These are phyloP conservation scores for Meyerozyma guilliermondii DNA, from an alignment of 1,139 yeast genomes.

Conservation along the genomic window DNA sequence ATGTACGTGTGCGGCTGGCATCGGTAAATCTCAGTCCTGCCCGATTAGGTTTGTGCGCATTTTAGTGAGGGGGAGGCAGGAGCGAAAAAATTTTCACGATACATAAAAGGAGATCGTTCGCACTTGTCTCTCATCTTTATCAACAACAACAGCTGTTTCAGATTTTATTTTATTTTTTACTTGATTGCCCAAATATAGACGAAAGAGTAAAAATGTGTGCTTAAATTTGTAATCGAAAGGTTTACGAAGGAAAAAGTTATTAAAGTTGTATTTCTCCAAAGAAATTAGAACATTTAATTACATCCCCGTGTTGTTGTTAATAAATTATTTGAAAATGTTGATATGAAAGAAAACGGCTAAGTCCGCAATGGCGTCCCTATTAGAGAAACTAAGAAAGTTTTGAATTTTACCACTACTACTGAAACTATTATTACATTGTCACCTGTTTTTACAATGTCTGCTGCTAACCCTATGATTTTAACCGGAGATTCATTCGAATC, in stretches of 20 bases:
- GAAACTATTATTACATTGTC: background rate
- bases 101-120: conserved; percentile 2
- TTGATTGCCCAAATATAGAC: background rate
- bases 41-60: background rate
- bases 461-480: conserved; percentile 22
- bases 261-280: conserved; percentile 1
- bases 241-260: conserved; percentile 2
- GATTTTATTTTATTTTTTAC: conserved; percentile 1
- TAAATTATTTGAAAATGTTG: background rate
- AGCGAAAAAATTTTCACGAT: background rate
- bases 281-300: conserved; percentile 1
- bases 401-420: background rate
- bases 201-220: conserved; percentile 2
- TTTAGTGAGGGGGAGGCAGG: background rate
- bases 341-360: background rate
- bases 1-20: background rate
- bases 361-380: conserved; percentile 1
- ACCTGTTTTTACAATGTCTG: conserved; percentile 6
- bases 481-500: conserved; percentile 30
- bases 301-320: conserved; percentile 2
- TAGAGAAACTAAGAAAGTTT: background rate
- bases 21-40: background rate
- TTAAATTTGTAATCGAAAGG: conserved; percentile 2
- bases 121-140: background rate
- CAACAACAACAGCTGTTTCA: background rate